Base-by-base conservation (phyloP, 2,329 filamentous ascomycete species). In the Cadophora luteo-olivacea region DNA sequence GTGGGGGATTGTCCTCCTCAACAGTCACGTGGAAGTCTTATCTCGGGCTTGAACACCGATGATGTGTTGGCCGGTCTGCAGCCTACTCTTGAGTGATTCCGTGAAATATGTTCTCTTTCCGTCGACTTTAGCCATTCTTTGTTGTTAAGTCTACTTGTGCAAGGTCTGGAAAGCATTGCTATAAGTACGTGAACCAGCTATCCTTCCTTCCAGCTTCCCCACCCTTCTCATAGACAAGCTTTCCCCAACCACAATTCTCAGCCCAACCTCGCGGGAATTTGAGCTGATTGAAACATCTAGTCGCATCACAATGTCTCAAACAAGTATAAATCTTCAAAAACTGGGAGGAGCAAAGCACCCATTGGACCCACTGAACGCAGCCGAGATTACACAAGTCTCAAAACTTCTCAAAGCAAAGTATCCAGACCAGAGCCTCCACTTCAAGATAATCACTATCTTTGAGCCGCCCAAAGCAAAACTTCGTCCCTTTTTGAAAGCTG, bases 391-490 rank as follows among this genome's bases (percentile, higher is more conserved):
- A 7, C 69, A 68, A 57, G 66, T 72, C 14, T 71, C 73, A 1
- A 61, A 67, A 5, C 62, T 75, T 6, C 66, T 75, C 25, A 74
- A 73, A 61, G 64, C 61, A 4, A 52, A 57, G 25, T 66, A 67
- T 38, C 68, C 69, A 14, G 61, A 66, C 4, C 54, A 72, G 54
- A 70, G 41, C n/a, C 65, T 75, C 12, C 72, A 75, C 51, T 75
- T 75, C 69, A 74, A 75, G 60, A 51, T 70, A 14, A 72, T 75
- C 32, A 67, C 66, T 14, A 72, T 75, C 38, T 33, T 69, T 29
- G 74, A 75, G 51, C 74, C 74, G n/a, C 69, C 69, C 16, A 75
- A 75, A 64, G 36, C 57, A 12, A 51, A 58, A 22, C 68, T 75
- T n/a, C 66, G 68, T 19, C 64, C 64, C 0, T 75, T 69, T 48